Evolutionary conservation across 2,329 filamentous ascomycete genomes (phyloP).

Genomic region (Pseudogymnoascus sp.): DNA sequence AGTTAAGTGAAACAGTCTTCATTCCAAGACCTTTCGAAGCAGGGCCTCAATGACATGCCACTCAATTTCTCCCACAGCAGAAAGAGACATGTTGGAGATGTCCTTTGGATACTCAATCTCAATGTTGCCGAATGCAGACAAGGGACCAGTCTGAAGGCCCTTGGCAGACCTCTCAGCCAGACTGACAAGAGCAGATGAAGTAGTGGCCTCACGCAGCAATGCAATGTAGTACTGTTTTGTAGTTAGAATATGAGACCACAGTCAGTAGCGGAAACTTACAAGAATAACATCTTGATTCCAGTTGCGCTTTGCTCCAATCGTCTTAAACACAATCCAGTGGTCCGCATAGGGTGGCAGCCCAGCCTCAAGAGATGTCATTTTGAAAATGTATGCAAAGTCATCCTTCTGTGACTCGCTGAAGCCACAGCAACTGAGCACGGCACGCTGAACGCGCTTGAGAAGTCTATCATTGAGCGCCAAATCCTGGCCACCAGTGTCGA

Average conservation of each 20-base stretch:
- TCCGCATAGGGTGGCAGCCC: conserved; percentile 41
- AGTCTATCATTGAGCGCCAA: conserved; percentile 45
- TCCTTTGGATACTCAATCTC: conserved; percentile 35
- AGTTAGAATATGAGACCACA: neutral
- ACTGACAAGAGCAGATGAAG: conserved; percentile 32
- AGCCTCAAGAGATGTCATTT: conserved; percentile 32
- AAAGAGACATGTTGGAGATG: conserved; percentile 38
- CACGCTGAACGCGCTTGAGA: conserved; percentile 42
- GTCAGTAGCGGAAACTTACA: conserved; percentile 31
- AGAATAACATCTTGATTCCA: conserved; percentile 45
- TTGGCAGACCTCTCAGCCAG: conserved; percentile 34
- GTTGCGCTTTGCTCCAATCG: conserved; percentile 41
- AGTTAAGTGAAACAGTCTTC: neutral
- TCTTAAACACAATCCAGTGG: conserved; percentile 45
- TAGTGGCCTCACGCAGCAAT: conserved; percentile 45
- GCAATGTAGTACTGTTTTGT: conserved; percentile 46
- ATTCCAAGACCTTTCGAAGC: conserved; percentile 26
- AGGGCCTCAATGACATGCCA: conserved; percentile 42
- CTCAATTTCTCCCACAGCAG: conserved; percentile 38
- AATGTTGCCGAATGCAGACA: conserved; percentile 41
- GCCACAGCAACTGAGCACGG: conserved; percentile 49
- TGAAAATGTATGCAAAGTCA: conserved; percentile 40
- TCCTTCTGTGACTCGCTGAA: conserved; percentile 56
- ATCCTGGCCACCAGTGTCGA: conserved; percentile 33
- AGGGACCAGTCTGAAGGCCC: conserved; percentile 15